Conservation (phyloP, 257 asterid genomes). For the Gardenia jasminoides region DNA sequence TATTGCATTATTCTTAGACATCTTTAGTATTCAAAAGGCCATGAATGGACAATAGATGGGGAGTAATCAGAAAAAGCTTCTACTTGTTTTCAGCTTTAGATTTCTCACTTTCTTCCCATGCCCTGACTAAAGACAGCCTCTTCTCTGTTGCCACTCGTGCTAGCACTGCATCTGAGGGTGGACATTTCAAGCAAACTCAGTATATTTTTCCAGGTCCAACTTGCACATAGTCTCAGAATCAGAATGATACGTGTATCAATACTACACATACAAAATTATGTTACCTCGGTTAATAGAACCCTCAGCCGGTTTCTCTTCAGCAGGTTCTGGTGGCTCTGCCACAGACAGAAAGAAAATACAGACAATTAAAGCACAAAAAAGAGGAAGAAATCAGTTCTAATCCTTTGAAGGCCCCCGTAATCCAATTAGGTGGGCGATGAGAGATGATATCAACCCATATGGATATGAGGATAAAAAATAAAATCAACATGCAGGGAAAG, state of each 20-base stretch:
- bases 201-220: constrained; percentile 3
- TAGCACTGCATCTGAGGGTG: constrained; percentile 67
- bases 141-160: constrained; percentile 81
- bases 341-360: neutral
- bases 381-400: neutral
- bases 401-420: neutral
- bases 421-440: neutral
- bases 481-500: neutral
- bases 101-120: constrained; percentile 99
- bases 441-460: neutral
- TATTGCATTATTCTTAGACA: neutral
- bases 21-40: neutral
- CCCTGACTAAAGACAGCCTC: constrained; percentile 67
- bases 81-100: constrained; percentile 88
- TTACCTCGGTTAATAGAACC: constrained; percentile 89
- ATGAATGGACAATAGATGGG: constrained; percentile 1
- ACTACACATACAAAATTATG: neutral
- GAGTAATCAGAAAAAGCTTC: constrained; percentile 20
- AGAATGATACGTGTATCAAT: neutral
- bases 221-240: neutral
- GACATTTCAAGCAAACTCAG: constrained; percentile 16
- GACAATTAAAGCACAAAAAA: neutral
- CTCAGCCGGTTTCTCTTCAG: constrained; percentile 66
- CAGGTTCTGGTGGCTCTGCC: constrained; percentile 52
- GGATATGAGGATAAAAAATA: neutral